Evolutionary conservation across 2,329 filamentous ascomycete genomes (phyloP), one percentile per base, ranked within the genome.

Genomic region (Aspergillus bombycis): DNA sequence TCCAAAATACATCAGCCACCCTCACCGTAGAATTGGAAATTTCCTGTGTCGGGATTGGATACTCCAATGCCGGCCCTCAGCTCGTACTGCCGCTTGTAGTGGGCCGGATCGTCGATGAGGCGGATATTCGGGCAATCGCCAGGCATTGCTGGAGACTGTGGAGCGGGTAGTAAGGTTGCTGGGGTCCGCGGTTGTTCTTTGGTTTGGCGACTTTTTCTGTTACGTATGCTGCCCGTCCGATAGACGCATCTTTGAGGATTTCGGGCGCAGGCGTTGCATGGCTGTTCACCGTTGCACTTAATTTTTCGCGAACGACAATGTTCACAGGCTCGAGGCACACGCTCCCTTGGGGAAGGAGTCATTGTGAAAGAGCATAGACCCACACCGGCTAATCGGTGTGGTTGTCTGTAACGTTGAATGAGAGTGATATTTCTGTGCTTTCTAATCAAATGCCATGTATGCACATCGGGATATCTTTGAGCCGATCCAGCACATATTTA

Each of bases 11-110:
- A 16, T 12, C 10, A 19, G 32, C 2, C 7, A 21, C 11, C 8
- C 41, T 23, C 48, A 67, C 65, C 66, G 16, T 64, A 66, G 60
- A 67, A 67, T 32, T 67, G 66, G 30, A 67, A 67, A 11, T 63
- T 57, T 2, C 66, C 66, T 2, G 62, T 66, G 16, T 64, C 52
- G 0, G 57, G 57, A 36, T 67, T 67, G 3, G 60, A 60, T 3
- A 66, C 58, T 2, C 66, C 66, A 32, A 67, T 67, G 1, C 66
- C 66, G 10, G 66, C 66, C 12, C 66, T 50, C 6, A 67, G 41
- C 53, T 67, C 66, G 21, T 60, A 60, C 23, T 66, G 66, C 23
- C 64, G 62, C 43, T 66, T 66, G 28, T 59, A 66, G 28, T 66
- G 60, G 4, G 46, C 60, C 9, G 65, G 65, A 26, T 65, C 60